Base-by-base conservation (phyloP, 768 basidiomycete genomes). In the Naganishia friedmannii region DNA sequence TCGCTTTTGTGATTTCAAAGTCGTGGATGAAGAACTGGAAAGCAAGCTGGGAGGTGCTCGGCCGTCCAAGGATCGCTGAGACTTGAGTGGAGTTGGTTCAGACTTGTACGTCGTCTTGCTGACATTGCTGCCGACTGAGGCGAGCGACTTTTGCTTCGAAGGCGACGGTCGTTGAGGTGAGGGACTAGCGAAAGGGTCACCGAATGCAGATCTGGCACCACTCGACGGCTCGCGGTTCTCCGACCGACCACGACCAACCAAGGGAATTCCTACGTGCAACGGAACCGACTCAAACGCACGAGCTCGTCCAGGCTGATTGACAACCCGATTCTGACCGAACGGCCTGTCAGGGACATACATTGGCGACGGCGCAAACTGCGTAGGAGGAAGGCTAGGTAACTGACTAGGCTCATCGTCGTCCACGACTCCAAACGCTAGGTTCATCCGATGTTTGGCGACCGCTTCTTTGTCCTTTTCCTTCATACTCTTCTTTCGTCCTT, bases 341-440 rank as follows among this genome's bases (percentile, higher is more conserved):
- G 7, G 7, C 12, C 48, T 21, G n/a, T 12, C 48, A 2, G 19
- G n/a, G 48, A n/a, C 42, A 12, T 39, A 17, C 23, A 46, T 63
- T n/a, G 60, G 60, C 17, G 42, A 26, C 12, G 60, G 42, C 26
- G n/a, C 21, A 13, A 19, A 26, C 19, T 29, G 19, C 10, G 60
- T 26, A n/a, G 23, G 15, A 26, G 60, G 39, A n/a, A n/a, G n/a
- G n/a, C n/a, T n/a, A n/a, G n/a, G n/a, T n/a, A n/a, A n/a, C 7
- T 19, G 60, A 17, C 13, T 63, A n/a, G 60, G 23, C 21, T 69
- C 68, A 15, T 69, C 68, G 37, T 69, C 68, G 46, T 66, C 65
- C 1, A 69, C 57, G 5, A 69, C 57, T 17, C 68, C 68, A 46
- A 57, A 69, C 15, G 68, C 68, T 1, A 69, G 57, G 37, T 69